Evolutionary conservation across 208 protist species (phyloP).

Genomic region (Sergeia podlipaevii): DNA sequence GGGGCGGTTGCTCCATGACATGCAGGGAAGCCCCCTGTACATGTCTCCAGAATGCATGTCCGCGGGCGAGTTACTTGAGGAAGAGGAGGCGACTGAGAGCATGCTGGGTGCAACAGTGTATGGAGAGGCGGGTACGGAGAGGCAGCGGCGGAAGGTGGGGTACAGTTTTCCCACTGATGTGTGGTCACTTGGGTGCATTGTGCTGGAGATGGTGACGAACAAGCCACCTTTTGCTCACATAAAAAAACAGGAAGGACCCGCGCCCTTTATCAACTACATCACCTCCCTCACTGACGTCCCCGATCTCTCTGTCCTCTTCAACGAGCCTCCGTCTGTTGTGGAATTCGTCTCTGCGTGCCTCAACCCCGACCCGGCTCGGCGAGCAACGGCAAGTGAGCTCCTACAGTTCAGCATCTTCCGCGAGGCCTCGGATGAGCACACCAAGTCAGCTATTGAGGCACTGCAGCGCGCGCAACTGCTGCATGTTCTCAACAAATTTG

Average conservation of each 20-base stretch:
- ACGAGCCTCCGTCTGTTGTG: constrained; percentile 50
- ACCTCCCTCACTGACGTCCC: constrained; percentile 79
- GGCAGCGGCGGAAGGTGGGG: constrained; percentile 46
- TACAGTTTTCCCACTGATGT: constrained; percentile 85
- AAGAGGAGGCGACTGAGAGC: too few species aligned
- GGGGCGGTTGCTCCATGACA: constrained; percentile 71
- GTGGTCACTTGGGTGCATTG: constrained; percentile 86
- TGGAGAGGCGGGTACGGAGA: too few species aligned
- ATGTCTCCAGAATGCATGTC: constrained; percentile 90
- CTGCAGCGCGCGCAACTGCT: constrained; percentile 78
- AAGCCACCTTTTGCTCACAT: constrained; percentile 86
- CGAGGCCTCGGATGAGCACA: constrained; percentile 55
- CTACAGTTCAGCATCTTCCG: constrained; percentile 77
- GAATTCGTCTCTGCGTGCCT: constrained; percentile 87
- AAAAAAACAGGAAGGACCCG: constrained; percentile 55
- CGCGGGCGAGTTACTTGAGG: constrained; percentile 68
- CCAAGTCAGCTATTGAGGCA: constrained; percentile 66
- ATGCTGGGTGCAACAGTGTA: too few species aligned
- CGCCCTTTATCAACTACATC: constrained; percentile 73
- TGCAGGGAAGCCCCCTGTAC: constrained; percentile 87
- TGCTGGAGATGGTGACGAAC: constrained; percentile 85
- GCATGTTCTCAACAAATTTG: constrained; percentile 82
- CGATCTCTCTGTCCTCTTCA: constrained; percentile 77
- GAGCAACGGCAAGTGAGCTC: constrained; percentile 67
- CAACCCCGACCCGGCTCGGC: constrained; percentile 60